phyloP scores from a whole-genome alignment of 2,329 filamentous ascomycete species.

The Pleurostoma richardsiae region DNA sequence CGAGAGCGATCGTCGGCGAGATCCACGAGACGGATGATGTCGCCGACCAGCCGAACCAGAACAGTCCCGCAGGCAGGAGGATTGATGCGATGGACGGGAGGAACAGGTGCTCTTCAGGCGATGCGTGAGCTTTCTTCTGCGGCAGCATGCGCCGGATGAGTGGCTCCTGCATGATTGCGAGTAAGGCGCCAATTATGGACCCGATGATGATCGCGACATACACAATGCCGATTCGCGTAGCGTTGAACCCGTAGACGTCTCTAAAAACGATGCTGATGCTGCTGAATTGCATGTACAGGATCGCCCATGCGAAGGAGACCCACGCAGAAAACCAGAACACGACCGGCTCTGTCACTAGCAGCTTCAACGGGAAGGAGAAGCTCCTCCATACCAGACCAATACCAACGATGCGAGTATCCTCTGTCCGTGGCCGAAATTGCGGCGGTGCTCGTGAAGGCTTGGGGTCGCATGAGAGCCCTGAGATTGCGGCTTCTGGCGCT shows the following conservation, averaged over 20 bases:
- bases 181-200: constrained; percentile 39
- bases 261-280: constrained; percentile 61
- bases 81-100: constrained; percentile 59
- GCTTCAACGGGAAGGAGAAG: constrained; percentile 25
- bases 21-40: constrained; percentile 53
- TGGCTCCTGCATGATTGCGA: constrained; percentile 54
- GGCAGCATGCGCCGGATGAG: constrained; percentile 44
- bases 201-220: constrained; percentile 46
- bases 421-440: background rate
- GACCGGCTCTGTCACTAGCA: constrained; percentile 54
- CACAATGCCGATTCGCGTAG: constrained; percentile 55
- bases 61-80: constrained; percentile 59
- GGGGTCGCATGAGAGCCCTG: constrained; percentile 5
- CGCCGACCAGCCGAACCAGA: constrained; percentile 67
- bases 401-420: constrained; percentile 12
- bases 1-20: constrained; percentile 55
- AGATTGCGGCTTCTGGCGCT: constrained; percentile 2
- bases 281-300: constrained; percentile 58
- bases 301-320: constrained; percentile 66
- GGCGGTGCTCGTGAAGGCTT: background rate
- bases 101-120: constrained; percentile 58
- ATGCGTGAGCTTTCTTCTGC: constrained; percentile 10
- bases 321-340: constrained; percentile 66
- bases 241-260: constrained; percentile 53
- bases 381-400: constrained; percentile 17